phyloP scores from a whole-genome alignment of 176 grass and related monocot genomes.

The Chloris gayana region DNA sequence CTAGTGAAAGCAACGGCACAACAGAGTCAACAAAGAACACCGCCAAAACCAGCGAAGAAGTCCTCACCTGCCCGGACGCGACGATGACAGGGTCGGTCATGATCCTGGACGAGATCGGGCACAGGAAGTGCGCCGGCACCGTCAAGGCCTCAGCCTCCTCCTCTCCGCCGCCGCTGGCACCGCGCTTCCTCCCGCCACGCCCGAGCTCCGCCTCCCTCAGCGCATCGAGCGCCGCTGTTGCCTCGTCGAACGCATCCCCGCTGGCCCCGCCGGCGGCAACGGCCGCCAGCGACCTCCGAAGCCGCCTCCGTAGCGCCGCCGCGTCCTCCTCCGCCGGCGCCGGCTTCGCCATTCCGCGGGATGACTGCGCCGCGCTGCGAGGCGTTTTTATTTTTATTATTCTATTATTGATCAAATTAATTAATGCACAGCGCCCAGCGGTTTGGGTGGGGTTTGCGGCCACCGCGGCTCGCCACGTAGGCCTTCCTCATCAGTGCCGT shows the following conservation, averaged over 20 bases:
- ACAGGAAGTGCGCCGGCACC: conserved; percentile 61
- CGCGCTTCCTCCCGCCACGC: conserved; percentile 15
- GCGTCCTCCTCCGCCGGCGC: conserved; percentile 37
- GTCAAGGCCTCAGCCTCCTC: conserved; percentile 1
- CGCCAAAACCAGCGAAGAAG: conserved; percentile 20
- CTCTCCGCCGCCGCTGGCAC: conserved; percentile 9
- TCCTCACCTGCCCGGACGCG: conserved; percentile 76
- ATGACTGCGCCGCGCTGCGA: conserved; percentile 8
- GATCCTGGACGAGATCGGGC: conserved; percentile 71
- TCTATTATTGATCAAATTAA: background rate
- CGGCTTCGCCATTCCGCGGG: conserved; percentile 43
- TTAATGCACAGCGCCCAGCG: conserved; percentile 1
- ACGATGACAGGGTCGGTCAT: conserved; percentile 86
- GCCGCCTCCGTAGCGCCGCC: conserved; percentile 45
- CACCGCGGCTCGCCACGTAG: background rate
- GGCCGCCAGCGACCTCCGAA: conserved; percentile 47
- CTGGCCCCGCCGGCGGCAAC: conserved; percentile 37
- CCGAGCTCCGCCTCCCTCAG: conserved; percentile 56
- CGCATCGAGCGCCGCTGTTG: conserved; percentile 50
- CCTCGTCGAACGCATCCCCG: conserved; percentile 55
- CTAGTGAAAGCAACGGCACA: background rate
- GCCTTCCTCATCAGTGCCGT: background rate
- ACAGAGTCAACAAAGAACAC: background rate
- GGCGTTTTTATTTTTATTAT: background rate
- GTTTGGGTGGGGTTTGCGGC: conserved; percentile 3